These are phyloP conservation scores for Mytilinidion resinicola DNA, from an alignment of 495 filamentous ascomycete genomes.

Conservation along the genomic window DNA sequence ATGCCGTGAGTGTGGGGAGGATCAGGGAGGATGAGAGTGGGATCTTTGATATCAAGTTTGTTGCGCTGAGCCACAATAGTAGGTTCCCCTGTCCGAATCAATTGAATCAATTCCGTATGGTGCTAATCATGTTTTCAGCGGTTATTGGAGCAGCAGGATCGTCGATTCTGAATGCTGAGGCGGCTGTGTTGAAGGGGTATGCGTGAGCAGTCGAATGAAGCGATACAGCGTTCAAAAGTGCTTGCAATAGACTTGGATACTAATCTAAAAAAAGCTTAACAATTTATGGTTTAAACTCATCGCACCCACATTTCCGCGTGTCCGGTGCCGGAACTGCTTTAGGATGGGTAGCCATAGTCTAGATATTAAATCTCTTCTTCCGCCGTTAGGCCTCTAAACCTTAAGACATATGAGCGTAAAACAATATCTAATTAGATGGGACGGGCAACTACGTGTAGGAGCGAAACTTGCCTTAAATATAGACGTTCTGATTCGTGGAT, in stretches of 20 bases:
- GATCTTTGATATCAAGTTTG: slow-evolving; percentile 42
- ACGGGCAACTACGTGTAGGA: no score
- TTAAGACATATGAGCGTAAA: no score
- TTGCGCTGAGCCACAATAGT: slow-evolving; percentile 47
- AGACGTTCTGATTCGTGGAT: no score
- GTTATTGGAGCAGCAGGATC: slow-evolving; percentile 93
- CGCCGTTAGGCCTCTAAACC: no score
- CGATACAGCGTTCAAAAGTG: slow-evolving; percentile 1
- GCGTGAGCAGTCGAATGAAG: slow-evolving; percentile 12
- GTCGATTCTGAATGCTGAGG: slow-evolving; percentile 90
- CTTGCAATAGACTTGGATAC: slow-evolving; percentile 6
- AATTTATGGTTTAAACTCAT: no score
- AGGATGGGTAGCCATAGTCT: no score
- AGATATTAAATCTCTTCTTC: no score
- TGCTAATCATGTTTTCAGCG: slow-evolving; percentile 42
- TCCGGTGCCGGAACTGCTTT: no score
- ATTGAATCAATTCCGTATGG: background rate
- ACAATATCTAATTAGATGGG: no score
- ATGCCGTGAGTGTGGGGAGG: slow-evolving; percentile 39
- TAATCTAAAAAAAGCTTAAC: background rate
- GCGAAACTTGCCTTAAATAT: no score
- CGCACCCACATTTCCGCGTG: no score
- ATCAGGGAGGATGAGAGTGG: slow-evolving; percentile 40
- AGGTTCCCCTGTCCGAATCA: slow-evolving; percentile 33
- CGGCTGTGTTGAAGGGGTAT: slow-evolving; percentile 80